Percentiles rank a stretch among this genome's conserved stretches.
These are phyloP conservation scores for Eutypa lata DNA, from an alignment of 2,329 filamentous ascomycete genomes.

Conservation along the genomic window DNA sequence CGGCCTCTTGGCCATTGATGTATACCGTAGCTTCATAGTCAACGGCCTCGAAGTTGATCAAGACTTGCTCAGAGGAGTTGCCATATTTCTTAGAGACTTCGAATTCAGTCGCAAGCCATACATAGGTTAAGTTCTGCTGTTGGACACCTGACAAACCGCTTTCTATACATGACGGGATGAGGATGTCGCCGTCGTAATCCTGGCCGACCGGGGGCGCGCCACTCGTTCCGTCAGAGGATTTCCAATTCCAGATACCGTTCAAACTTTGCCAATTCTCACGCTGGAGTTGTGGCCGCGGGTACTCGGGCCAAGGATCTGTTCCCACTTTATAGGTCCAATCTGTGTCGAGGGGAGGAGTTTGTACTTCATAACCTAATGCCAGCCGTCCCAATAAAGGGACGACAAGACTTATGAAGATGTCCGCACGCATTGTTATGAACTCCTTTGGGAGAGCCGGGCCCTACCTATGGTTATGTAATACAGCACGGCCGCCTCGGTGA, in stretches of 20 bases:
- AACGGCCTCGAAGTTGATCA: constrained; percentile 58
- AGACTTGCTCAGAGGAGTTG: constrained; percentile 32
- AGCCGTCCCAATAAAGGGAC: background rate
- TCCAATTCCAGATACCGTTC: constrained; percentile 58
- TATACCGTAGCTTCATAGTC: constrained; percentile 58
- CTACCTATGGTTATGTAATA: background rate
- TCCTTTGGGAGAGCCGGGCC: background rate
- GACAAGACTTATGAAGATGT: background rate
- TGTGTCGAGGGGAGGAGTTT: constrained; percentile 43
- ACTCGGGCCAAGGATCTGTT: constrained; percentile 53
- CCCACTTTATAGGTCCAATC: constrained; percentile 52
- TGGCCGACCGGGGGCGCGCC: constrained; percentile 20
- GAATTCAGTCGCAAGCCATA: constrained; percentile 52
- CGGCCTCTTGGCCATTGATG: constrained; percentile 52
- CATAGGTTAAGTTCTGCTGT: constrained; percentile 36
- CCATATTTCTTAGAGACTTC: constrained; percentile 42
- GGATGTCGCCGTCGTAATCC: constrained; percentile 36
- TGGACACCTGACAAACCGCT: constrained; percentile 49
- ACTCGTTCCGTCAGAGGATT: constrained; percentile 25
- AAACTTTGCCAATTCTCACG: constrained; percentile 53
- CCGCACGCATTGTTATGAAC: background rate
- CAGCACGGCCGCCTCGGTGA: background rate
- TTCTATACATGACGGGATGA: constrained; percentile 42
- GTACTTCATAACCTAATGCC: constrained; percentile 27
- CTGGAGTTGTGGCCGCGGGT: constrained; percentile 55